A percentile compares a stretch with the other conserved stretches of the same genome.
phyloP scores from a whole-genome alignment of 768 basidiomycete species.

The Pleurotus sapidus region DNA sequence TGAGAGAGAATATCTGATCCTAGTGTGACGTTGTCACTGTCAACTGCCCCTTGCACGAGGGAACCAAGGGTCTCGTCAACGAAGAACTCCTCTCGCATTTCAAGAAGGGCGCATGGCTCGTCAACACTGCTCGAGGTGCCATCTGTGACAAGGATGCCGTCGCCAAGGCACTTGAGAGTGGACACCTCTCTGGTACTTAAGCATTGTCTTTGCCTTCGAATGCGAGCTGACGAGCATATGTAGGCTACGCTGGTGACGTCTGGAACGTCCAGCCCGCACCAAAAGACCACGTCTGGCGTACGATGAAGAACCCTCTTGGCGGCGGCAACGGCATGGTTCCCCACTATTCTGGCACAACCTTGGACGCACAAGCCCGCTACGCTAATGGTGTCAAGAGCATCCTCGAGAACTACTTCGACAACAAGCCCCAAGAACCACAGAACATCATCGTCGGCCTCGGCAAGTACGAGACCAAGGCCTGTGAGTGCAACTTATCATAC shows the following conservation, averaged over 20 bases:
- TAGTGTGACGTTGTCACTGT: slow-evolving; percentile 83
- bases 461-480: slow-evolving; percentile 46
- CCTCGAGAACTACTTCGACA: slow-evolving; percentile 64
- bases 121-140: slow-evolving; percentile 92
- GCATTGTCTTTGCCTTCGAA: neutral
- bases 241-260: slow-evolving; percentile 44
- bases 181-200: slow-evolving; percentile 53
- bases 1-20: neutral
- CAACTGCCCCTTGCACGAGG: slow-evolving; percentile 87
- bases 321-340: slow-evolving; percentile 91
- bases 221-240: neutral
- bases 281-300: slow-evolving; percentile 83
- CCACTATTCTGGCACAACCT: slow-evolving; percentile 85
- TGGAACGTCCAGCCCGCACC: slow-evolving; percentile 90
- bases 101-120: slow-evolving; percentile 90
- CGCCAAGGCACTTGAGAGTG: slow-evolving; percentile 69
- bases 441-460: slow-evolving; percentile 81
- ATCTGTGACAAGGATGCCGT: slow-evolving; percentile 86
- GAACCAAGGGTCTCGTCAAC: slow-evolving; percentile 78
- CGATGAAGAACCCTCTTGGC: slow-evolving; percentile 74
- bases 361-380: slow-evolving; percentile 88
- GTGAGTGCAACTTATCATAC: slow-evolving; percentile 24
- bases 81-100: slow-evolving; percentile 80
- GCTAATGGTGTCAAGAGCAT: slow-evolving; percentile 70
- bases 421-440: slow-evolving; percentile 66